Evolutionary conservation across 164 flowering plant species (phyloP).

Genomic region (Vitis labrusca): DNA sequence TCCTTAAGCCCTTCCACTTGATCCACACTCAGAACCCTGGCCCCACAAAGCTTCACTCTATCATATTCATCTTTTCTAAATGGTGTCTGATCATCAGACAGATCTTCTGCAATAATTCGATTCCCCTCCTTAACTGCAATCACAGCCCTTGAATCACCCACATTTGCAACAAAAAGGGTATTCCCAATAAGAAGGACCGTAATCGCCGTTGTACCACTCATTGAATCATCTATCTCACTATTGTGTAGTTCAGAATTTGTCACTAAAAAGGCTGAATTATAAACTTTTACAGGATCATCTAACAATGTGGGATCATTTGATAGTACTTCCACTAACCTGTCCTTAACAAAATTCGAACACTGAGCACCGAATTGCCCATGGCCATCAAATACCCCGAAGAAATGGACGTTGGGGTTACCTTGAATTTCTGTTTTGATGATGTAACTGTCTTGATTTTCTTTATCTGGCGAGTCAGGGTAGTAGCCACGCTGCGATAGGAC

Average conservation of each 20-base stretch:
- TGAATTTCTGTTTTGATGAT: slow-evolving; percentile 67
- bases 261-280: slow-evolving; percentile 53
- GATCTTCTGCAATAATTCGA: slow-evolving; percentile 56
- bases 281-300: slow-evolving; percentile 80
- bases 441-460: slow-evolving; percentile 87
- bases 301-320: slow-evolving; percentile 48
- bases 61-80: slow-evolving; percentile 84
- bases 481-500: slow-evolving; percentile 78
- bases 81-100: slow-evolving; percentile 91
- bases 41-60: slow-evolving; percentile 89
- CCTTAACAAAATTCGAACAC: slow-evolving; percentile 81
- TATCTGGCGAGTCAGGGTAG: slow-evolving; percentile 86
- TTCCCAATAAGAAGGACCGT: slow-evolving; percentile 78
- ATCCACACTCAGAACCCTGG: slow-evolving; percentile 85
- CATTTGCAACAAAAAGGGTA: slow-evolving; percentile 81
- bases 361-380: slow-evolving; percentile 82
- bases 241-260: slow-evolving; percentile 66
- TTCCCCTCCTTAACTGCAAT: slow-evolving; percentile 64
- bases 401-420: slow-evolving; percentile 88
- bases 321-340: slow-evolving; percentile 65
- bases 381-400: slow-evolving; percentile 98
- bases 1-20: slow-evolving; percentile 90
- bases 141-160: slow-evolving; percentile 96
- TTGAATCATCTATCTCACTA: slow-evolving; percentile 82
- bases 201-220: slow-evolving; percentile 98